A percentile compares a stretch with the other conserved stretches of the same genome.
phyloP scores from a whole-genome alignment of 1,284 basidiomycete genomes.

The Coriolopsis trogii region DNA sequence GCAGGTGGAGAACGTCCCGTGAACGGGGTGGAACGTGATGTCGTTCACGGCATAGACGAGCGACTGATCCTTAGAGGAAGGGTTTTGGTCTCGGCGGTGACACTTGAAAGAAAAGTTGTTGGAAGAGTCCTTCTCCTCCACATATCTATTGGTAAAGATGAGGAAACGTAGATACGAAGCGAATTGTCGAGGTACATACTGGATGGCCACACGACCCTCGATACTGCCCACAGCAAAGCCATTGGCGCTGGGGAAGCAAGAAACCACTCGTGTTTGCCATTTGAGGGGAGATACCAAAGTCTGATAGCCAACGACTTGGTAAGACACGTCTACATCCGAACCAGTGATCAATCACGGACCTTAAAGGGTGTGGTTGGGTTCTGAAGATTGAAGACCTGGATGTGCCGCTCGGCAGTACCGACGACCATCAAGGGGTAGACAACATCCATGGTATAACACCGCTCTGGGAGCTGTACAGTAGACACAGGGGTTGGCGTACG shows the following conservation, averaged over 20 bases:
- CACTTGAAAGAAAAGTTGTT: constrained; percentile 97
- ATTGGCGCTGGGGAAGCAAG: constrained; percentile 81
- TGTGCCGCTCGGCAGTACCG: constrained; percentile 91
- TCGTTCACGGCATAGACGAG: constrained; percentile 92
- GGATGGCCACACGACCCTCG: constrained; percentile 95
- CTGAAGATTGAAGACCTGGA: constrained; percentile 87
- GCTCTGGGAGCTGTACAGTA: constrained; percentile 82
- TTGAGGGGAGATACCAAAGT: constrained; percentile 85
- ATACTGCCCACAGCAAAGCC: constrained; percentile 94
- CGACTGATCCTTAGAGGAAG: constrained; percentile 71
- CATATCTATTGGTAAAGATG: constrained; percentile 53
- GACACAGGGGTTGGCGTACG: constrained; percentile 75
- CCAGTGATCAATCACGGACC: constrained; percentile 39
- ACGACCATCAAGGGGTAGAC: constrained; percentile 89
- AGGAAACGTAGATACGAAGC: constrained; percentile 3
- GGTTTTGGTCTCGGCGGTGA: constrained; percentile 78
- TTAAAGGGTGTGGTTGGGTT: constrained; percentile 81
- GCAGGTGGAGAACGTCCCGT: constrained; percentile 94
- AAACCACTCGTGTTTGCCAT: constrained; percentile 91
- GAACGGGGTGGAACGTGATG: constrained; percentile 88
- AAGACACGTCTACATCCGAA: neutral
- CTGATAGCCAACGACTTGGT: constrained; percentile 41
- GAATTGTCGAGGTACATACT: constrained; percentile 55
- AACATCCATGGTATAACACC: constrained; percentile 89
- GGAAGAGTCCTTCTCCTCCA: constrained; percentile 77